Evolutionary conservation across 2,329 filamentous ascomycete genomes (phyloP).

Genomic region (Nothophoma quercina): DNA sequence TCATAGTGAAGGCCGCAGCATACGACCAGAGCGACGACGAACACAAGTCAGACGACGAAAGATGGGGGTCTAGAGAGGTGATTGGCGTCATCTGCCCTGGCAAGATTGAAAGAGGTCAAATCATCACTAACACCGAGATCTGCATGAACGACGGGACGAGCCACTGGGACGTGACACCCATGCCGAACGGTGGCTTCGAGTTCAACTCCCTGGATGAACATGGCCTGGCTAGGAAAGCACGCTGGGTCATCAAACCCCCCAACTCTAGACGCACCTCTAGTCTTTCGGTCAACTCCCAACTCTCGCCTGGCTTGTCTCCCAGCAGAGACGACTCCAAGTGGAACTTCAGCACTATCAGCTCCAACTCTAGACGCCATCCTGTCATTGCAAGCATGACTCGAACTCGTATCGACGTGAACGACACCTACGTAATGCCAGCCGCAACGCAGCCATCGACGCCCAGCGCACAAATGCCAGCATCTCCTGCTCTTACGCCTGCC

Average conservation of each 20-base stretch:
- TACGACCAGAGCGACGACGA: slow-evolving; percentile 59
- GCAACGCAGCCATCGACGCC: slow-evolving; percentile 44
- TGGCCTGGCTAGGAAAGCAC: slow-evolving; percentile 66
- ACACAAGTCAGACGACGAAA: slow-evolving; percentile 57
- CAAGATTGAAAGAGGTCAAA: slow-evolving; percentile 62
- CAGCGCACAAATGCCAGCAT: slow-evolving; percentile 34
- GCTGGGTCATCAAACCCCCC: slow-evolving; percentile 69
- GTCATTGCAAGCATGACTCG: slow-evolving; percentile 74
- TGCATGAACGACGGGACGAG: slow-evolving; percentile 61
- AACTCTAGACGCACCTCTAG: slow-evolving; percentile 35
- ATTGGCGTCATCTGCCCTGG: slow-evolving; percentile 72
- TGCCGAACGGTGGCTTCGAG: slow-evolving; percentile 57
- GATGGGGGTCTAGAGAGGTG: slow-evolving; percentile 61
- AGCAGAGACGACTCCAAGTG: slow-evolving; percentile 63
- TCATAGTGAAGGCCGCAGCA: slow-evolving; percentile 74
- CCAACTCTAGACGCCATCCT: slow-evolving; percentile 73
- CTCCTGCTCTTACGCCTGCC: slow-evolving; percentile 43
- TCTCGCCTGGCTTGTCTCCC: slow-evolving; percentile 19
- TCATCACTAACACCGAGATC: slow-evolving; percentile 71
- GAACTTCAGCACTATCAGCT: slow-evolving; percentile 79
- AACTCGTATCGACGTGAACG: slow-evolving; percentile 71
- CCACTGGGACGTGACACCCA: slow-evolving; percentile 55
- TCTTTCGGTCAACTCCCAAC: slow-evolving; percentile 31
- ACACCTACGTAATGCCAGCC: slow-evolving; percentile 65
- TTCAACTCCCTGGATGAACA: slow-evolving; percentile 68